Conservation (phyloP, 441 rosid genomes). For the Eutrema salsugineum region DNA sequence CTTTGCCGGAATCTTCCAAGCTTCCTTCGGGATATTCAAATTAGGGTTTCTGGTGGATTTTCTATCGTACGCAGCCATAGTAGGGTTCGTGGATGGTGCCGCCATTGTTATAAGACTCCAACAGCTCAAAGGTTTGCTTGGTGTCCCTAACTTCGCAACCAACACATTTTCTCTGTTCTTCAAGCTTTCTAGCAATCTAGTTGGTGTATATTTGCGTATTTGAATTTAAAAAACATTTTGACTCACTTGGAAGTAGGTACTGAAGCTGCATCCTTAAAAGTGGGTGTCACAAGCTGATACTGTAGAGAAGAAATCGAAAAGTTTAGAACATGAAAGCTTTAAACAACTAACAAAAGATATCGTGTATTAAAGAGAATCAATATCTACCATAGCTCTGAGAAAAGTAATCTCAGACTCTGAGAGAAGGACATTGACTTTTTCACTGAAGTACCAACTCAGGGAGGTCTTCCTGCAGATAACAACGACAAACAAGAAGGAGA, state of each 20-base stretch:
- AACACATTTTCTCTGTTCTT: constrained; percentile 67
- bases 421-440: constrained; percentile 37
- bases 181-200: constrained; percentile 61
- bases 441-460: constrained; percentile 31
- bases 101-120: constrained; percentile 93
- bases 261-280: constrained; percentile 37
- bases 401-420: constrained; percentile 42
- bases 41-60: constrained; percentile 90
- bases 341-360: background rate
- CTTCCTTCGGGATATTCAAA: constrained; percentile 77
- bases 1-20: constrained; percentile 80
- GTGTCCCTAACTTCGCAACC: constrained; percentile 64
- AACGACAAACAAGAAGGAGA: background rate
- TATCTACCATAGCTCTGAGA: constrained; percentile 67
- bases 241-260: constrained; percentile 58
- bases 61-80: constrained; percentile 78
- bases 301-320: background rate
- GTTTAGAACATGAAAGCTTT: background rate
- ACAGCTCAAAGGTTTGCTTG: constrained; percentile 85
- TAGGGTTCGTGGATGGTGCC: constrained; percentile 94
- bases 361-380: background rate
- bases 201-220: no score
- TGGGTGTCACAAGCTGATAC: constrained; percentile 49
- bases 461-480: constrained; percentile 42
- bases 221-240: background rate